Evolutionary conservation across 2,329 filamentous ascomycete species (phyloP), one percentile per base, ranked within the genome.

Genomic region (Cordyceps pruinosa): DNA sequence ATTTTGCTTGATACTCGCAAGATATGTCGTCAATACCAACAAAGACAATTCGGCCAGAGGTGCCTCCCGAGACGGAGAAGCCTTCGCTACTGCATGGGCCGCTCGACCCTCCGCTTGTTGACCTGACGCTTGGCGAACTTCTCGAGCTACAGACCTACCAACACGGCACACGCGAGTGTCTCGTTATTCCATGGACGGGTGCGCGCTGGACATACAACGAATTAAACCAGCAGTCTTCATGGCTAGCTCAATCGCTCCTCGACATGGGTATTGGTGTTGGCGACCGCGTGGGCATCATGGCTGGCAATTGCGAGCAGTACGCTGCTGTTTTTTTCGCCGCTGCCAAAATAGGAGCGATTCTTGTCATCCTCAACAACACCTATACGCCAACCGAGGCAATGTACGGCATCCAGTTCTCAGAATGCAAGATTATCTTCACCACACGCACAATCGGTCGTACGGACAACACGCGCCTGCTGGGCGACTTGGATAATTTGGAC

Each of bases 361-460:
- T 91, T 53, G 88, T 91, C 28, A 89, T 91, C 45, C 74, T 92
- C 62, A 92, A 92, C 73, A 92, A 90, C 72, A 92, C 88, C 0
- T 92, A 92, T 68, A 92, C 88, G 1, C 78, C 85, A 2, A 82
- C 80, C 1, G 88, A 92, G 71, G 84, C 87, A 48, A 79, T 84
- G 67, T 87, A 88, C 69, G 88, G 86, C 10, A 70, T 92, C 28
- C 79, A 80, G 56, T 89, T 90, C 66, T 84, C 86, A 17, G 87
- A 83, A 62, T 90, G 85, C 72, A 87, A 84, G 63, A 69, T 91
- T 4, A 76, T 92, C 41, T 91, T 92, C 70, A 88, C 87, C 8
- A 89, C 86, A 7, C 81, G 82, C 49, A 78, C 71, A 15, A 90
- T 91, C 58, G 87, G 87, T 5, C 78, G 80, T 7, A 76, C 85